Evolutionary conservation across 2,329 filamentous ascomycete genomes (phyloP).

Genomic region (Colletotrichum tropicicola): DNA sequence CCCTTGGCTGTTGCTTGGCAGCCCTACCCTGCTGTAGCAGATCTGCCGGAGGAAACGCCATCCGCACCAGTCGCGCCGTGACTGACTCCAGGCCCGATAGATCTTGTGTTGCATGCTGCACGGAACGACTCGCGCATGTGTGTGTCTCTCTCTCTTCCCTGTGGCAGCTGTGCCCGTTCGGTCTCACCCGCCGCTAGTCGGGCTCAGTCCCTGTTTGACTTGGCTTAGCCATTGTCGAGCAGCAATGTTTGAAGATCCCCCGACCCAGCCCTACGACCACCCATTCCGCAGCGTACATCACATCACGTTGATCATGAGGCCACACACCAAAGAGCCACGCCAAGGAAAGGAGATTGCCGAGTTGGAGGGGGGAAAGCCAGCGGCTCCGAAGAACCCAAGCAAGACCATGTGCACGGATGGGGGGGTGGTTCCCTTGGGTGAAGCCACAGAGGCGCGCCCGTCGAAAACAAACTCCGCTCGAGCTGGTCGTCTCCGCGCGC

Average conservation of each 20-base stretch:
- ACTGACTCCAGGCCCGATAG: too few relatives aligned
- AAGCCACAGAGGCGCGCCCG: not conserved
- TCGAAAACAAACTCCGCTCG: not conserved
- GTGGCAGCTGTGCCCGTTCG: not conserved
- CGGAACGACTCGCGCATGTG: constrained; percentile 4
- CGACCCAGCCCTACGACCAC: not conserved
- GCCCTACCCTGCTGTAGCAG: constrained; percentile 19
- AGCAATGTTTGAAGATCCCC: not conserved
- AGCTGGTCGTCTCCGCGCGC: not conserved
- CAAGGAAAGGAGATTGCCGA: not conserved
- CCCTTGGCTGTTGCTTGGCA: constrained; percentile 12
- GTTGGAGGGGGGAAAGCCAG: not conserved
- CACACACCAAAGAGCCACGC: not conserved
- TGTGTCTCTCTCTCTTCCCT: not conserved
- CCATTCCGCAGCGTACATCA: not conserved
- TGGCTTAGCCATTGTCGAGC: not conserved
- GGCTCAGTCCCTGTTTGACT: not conserved
- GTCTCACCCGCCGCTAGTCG: constrained; percentile 1
- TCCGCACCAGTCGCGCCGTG: constrained; percentile 4
- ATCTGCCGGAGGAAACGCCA: constrained; percentile 18
- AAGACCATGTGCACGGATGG: not conserved
- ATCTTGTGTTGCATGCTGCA: constrained; percentile 12
- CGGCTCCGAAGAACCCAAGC: not conserved
- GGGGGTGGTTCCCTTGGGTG: too few relatives aligned
- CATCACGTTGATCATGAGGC: not conserved